Evolutionary conservation across 192 early-diverging fungal species (phyloP).

Genomic region (Spinellus fusiger): DNA sequence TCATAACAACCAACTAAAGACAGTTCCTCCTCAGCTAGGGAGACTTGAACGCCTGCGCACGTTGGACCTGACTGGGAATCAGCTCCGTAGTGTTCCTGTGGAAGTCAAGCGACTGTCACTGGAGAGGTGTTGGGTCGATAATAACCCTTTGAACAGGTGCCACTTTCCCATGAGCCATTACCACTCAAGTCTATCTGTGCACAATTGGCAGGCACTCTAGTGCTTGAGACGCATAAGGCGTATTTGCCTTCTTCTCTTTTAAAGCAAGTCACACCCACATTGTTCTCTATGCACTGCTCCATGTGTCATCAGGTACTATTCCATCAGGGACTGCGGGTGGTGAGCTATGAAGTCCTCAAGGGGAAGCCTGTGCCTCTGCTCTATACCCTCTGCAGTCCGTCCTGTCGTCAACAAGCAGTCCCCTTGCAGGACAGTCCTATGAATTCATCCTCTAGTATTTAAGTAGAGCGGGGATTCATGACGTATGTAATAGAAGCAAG

Average conservation of each 20-base stretch:
- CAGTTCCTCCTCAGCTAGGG: slow-evolving; percentile 27
- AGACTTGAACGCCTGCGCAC: slow-evolving; percentile 4
- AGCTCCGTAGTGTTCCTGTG: slow-evolving; percentile 21
- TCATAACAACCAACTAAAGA: slow-evolving; percentile 24
- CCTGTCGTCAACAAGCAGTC: too few species aligned
- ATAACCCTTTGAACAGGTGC: slow-evolving; percentile 27
- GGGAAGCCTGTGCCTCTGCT: too few species aligned
- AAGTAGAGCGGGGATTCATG: too few species aligned
- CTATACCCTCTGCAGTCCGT: too few species aligned
- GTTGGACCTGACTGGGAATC: slow-evolving; percentile 33
- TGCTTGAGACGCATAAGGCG: background rate
- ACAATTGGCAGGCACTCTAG: background rate
- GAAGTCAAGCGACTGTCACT: slow-evolving; percentile 14
- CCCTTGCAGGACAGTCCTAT: too few species aligned
- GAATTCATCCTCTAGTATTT: too few species aligned
- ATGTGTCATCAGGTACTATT: background rate
- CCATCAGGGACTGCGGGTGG: background rate
- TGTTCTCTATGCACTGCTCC: background rate
- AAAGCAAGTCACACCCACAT: background rate
- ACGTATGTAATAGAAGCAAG: too few species aligned
- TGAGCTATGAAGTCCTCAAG: background rate
- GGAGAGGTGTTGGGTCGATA: slow-evolving; percentile 12
- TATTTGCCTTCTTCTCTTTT: background rate
- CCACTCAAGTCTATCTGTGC: background rate
- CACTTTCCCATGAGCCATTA: too few species aligned